Evolutionary conservation across 768 basidiomycete species (phyloP).

Genomic region (Glaciozyma antarctica): DNA sequence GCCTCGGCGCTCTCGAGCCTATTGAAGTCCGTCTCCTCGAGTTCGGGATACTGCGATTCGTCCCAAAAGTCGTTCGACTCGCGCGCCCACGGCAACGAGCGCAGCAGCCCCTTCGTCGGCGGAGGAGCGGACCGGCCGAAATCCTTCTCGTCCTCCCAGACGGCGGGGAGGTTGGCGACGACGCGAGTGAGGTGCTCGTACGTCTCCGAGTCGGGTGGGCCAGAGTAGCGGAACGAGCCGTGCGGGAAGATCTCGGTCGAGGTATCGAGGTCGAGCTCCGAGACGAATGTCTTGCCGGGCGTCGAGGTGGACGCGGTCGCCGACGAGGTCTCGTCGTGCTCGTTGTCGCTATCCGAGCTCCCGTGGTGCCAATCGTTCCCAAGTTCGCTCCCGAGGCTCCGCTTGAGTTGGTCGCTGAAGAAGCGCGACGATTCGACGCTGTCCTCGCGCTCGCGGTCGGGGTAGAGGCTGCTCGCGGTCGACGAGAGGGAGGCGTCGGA

Average conservation of each 20-base stretch:
- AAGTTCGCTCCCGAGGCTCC: conserved; percentile 12
- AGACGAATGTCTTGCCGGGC: neutral
- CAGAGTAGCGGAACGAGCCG: neutral
- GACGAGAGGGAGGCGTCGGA: conserved; percentile 9
- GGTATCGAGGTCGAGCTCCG: neutral
- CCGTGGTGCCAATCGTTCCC: neutral
- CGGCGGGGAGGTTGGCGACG: neutral
- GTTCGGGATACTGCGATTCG: neutral
- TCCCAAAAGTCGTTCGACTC: neutral
- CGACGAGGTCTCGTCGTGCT: neutral
- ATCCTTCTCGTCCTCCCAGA: conserved; percentile 1
- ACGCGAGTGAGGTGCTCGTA: conserved; percentile 1
- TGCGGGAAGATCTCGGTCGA: neutral
- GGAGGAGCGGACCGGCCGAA: neutral
- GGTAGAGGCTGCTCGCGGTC: neutral
- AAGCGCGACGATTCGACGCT: neutral
- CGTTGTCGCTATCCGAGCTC: neutral
- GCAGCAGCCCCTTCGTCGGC: neutral
- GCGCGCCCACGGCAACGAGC: neutral
- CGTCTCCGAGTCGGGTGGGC: neutral
- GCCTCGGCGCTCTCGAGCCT: neutral
- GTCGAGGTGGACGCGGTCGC: neutral
- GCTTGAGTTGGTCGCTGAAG: neutral
- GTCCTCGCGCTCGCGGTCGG: too few species aligned
- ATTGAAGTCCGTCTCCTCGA: neutral